phyloP scores from a whole-genome alignment of 2,329 filamentous ascomycete species.

The Ophiostoma triangulosporum region DNA sequence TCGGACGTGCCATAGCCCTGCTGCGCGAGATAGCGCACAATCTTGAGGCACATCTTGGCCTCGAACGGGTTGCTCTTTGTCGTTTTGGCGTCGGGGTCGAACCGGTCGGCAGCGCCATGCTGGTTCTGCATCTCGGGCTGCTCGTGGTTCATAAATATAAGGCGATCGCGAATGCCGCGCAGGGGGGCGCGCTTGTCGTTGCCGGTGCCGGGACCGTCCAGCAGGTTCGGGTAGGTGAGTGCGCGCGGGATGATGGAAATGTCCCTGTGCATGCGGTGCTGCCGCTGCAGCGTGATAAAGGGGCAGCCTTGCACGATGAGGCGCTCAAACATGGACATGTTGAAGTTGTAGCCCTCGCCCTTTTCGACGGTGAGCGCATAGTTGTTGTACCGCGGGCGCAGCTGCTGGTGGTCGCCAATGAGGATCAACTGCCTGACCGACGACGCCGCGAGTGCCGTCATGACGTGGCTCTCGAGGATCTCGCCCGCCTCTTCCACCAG shows the following conservation, averaged over 20 bases:
- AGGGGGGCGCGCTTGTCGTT: conserved; percentile 27
- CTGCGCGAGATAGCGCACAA: conserved; percentile 53
- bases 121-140: conserved; percentile 34
- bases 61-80: conserved; percentile 54
- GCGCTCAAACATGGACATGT: conserved; percentile 56
- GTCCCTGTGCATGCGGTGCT: conserved; percentile 57
- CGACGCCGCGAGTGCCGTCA: conserved; percentile 40
- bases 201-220: conserved; percentile 38
- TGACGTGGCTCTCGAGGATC: conserved; percentile 53
- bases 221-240: conserved; percentile 48
- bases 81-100: conserved; percentile 33
- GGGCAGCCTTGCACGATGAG: conserved; percentile 42
- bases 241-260: conserved; percentile 46
- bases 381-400: conserved; percentile 53
- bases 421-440: conserved; percentile 49
- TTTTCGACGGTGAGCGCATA: conserved; percentile 49
- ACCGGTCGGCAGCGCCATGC: conserved; percentile 29
- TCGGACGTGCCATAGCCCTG: conserved; percentile 55
- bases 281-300: conserved; percentile 40
- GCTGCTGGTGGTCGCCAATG: conserved; percentile 62
- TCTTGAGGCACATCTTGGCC: conserved; percentile 49
- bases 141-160: conserved; percentile 55
- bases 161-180: conserved; percentile 42
- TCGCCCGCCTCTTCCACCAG: conserved; percentile 63
- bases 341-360: conserved; percentile 52